Percentiles rank a stretch among this genome's conserved stretches.
phyloP scores from a whole-genome alignment of 2,329 filamentous ascomycete species.

The Rhynchosporium secalis region DNA sequence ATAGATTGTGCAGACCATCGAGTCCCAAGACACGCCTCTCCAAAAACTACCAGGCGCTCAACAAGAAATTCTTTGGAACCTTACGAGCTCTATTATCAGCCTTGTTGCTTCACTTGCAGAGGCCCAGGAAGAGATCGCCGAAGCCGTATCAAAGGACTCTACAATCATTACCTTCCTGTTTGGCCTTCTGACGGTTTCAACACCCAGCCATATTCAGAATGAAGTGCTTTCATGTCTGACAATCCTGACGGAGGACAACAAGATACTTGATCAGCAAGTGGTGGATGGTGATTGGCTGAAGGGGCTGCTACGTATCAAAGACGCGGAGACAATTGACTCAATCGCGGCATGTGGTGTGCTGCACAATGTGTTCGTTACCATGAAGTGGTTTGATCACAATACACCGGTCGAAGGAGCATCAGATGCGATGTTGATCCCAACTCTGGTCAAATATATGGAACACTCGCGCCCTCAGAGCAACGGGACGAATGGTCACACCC shows the following conservation, averaged over 20 bases:
- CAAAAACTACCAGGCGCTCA: slow-evolving; percentile 54
- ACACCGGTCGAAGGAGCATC: slow-evolving; percentile 50
- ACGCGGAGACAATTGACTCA: slow-evolving; percentile 49
- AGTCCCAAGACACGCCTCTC: slow-evolving; percentile 45
- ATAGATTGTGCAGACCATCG: slow-evolving; percentile 37
- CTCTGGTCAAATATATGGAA: slow-evolving; percentile 42
- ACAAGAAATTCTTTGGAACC: slow-evolving; percentile 54
- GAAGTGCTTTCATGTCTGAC: slow-evolving; percentile 57
- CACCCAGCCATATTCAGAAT: slow-evolving; percentile 43
- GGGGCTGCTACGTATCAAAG: slow-evolving; percentile 50
- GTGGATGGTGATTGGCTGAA: slow-evolving; percentile 52
- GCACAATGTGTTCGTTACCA: slow-evolving; percentile 60
- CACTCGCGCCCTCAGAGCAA: slow-evolving; percentile 25
- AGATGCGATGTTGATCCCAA: slow-evolving; percentile 52
- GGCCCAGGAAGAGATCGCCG: slow-evolving; percentile 60
- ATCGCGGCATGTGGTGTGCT: slow-evolving; percentile 61
- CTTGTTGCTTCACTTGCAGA: slow-evolving; percentile 57
- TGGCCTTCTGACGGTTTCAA: slow-evolving; percentile 47
- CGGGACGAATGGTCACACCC: slow-evolving; percentile 27
- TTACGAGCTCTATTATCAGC: slow-evolving; percentile 54
- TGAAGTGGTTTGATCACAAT: slow-evolving; percentile 54
- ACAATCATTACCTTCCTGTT: slow-evolving; percentile 56
- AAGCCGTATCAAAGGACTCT: slow-evolving; percentile 51
- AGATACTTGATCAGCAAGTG: slow-evolving; percentile 53
- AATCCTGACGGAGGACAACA: slow-evolving; percentile 61